Evolutionary conservation across 116 monocot species (phyloP), one percentile per base, ranked within the genome.

Genomic region (Cymodocea nodosa): DNA sequence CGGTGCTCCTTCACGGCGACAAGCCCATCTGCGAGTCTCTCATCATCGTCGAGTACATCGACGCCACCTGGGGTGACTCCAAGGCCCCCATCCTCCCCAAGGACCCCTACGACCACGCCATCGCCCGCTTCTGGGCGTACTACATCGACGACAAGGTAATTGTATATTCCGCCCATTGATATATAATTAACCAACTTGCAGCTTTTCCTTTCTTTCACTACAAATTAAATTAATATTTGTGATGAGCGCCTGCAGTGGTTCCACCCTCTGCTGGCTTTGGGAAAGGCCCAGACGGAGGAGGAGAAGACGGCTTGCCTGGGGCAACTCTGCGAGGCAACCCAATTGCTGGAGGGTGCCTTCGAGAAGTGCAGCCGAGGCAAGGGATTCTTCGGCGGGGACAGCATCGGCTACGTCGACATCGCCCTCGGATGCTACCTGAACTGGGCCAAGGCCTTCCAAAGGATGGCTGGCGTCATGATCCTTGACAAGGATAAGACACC

Each of bases 131-230:
- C 53, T 71, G 71, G 71, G 63, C 71, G 0, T 4, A 20, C 62
- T 71, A 37, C 63, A 52, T 71, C 54, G 71, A 71, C n/a, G 71
- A 71, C 35, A 62, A 63, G 71, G 71, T 65, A 36, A 25, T 15
- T 0, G 14, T 2, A 35, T 1, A 14, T 4, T 30, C 30, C 3
- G 30, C 30, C 30, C 30, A 30, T 30, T 30, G 3, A 30, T 30
- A 1, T 1, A 30, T 30, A 30, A 1, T 30, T 30, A 30, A 30
- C 30, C 30, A 1, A 30, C 30, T 3, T 30, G 30, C 3, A 3
- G 30, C 1, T 30, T 30, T 30, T 30, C 30, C 3, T 30, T 30
- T 30, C 30, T 30, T 30, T 30, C 9, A 40, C 10, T 3, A 30
- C 30, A n/a, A n/a, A n/a, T n/a, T n/a, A 3, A 30, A 30, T 30